Percentiles rank a stretch among this genome's conserved stretches.
Conservation (phyloP, 2,329 filamentous ascomycete species). For the Claviceps digitariae region DNA sequence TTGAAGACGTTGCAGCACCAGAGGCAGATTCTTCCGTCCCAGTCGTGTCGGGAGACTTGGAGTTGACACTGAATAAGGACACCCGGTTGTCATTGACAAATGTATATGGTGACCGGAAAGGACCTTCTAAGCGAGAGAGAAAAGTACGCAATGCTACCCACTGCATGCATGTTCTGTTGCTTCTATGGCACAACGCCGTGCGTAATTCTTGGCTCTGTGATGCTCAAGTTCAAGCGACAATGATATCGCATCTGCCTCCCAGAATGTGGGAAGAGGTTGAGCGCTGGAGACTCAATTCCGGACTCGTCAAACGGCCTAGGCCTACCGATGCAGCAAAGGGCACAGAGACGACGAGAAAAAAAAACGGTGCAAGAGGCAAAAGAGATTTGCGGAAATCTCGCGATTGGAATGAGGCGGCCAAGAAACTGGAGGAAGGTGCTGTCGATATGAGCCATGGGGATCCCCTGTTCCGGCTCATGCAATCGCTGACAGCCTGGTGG, state of each 20-base stretch:
- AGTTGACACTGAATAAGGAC: constrained; percentile 54
- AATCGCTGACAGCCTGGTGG: constrained; percentile 74
- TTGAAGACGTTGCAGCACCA: constrained; percentile 52
- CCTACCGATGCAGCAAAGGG: constrained; percentile 10
- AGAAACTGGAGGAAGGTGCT: constrained; percentile 53
- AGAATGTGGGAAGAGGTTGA: constrained; percentile 60
- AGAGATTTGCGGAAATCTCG: constrained; percentile 19
- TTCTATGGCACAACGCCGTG: constrained; percentile 82
- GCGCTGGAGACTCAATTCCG: constrained; percentile 57
- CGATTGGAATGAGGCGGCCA: constrained; percentile 62
- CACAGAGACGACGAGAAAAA: constrained; percentile 11
- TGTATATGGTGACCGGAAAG: constrained; percentile 58
- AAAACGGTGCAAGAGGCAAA: constrained; percentile 14
- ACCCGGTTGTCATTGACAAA: constrained; percentile 47
- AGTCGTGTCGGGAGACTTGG: constrained; percentile 50
- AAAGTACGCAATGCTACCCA: constrained; percentile 68
- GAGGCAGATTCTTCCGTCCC: constrained; percentile 37
- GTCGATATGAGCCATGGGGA: constrained; percentile 74
- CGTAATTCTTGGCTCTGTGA: constrained; percentile 80
- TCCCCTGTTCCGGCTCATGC: constrained; percentile 64
- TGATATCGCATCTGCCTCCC: constrained; percentile 59
- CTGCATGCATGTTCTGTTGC: constrained; percentile 72
- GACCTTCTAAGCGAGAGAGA: constrained; percentile 72
- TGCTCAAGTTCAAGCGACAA: constrained; percentile 55
- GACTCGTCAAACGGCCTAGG: constrained; percentile 34